Base-by-base conservation (phyloP, 2,329 filamentous ascomycete genomes). In the Penicillium brevicompactum region DNA sequence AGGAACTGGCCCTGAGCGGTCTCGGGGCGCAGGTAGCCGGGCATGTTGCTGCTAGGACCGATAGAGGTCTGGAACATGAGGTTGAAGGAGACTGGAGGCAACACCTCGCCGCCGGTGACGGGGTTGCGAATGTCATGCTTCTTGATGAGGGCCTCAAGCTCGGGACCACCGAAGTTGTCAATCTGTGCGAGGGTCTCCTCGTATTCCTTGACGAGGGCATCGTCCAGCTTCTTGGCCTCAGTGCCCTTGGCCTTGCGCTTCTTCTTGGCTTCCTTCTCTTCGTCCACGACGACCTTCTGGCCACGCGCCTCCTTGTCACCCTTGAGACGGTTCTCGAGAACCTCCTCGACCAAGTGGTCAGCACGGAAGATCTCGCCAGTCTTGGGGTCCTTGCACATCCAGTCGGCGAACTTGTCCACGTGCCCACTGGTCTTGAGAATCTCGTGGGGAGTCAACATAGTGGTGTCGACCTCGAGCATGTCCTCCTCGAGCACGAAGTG, bases 351-450 rank as follows among this genome's bases (percentile, higher is more conserved):
- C 68, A 97, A 85, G 80, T 99, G 94, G 72, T 99, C 94, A 55
- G 94, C 92, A 66, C 94, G 87, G 73, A 99, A 87, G 70, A 97
- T 96, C 76, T 99, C 94, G 72, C 94, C 94, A 68, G 89, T 96
- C 83, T 96, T 95, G 60, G 93, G 91, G 76, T 99, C 94, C 78
- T 96, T 96, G 87, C 91, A 96, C 92, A 97, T 97, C 91, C 90
- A 97, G 76, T 97, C 93, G 76, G 91, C 90, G 71, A 97, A 97
- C 77, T 96, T 96, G 76, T 97, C 93, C 63, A 97, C 94, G 78
- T 99, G 94, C 61, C 94, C 94, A 74, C 87, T 90, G 51, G 93
- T 96, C 84, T 97, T 96, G 70, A 99, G 85, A 37, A 99, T 91
- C 46, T 94, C 90, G 69, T 94, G 87, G 32, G 94, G 94, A 40